A percentile compares a stretch with the other conserved stretches of the same genome.
phyloP scores from a whole-genome alignment of 2,329 filamentous ascomycete species.

The Epicoccum sorghinum region DNA sequence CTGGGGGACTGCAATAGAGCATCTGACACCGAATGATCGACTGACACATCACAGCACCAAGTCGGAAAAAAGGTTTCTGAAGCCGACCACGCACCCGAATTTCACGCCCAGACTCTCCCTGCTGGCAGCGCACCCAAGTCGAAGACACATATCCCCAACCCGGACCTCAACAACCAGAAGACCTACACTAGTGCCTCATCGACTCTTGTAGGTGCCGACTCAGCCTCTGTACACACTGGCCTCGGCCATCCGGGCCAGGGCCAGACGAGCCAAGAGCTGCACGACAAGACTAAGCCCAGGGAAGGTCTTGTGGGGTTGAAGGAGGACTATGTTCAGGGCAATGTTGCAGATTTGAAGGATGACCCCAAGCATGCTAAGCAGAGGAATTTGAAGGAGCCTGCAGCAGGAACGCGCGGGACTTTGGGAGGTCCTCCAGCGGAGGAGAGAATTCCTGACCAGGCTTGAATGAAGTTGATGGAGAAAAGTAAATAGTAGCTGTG shows the following conservation, averaged over 20 bases:
- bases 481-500: too few relatives aligned
- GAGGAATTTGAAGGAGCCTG: conserved; percentile 48
- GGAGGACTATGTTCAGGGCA: conserved; percentile 23
- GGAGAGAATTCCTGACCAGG: conserved; percentile 41
- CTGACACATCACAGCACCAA: conserved; percentile 61
- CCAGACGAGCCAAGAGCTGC: conserved; percentile 56
- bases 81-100: conserved; percentile 64
- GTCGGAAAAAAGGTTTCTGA: conserved; percentile 62
- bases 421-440: conserved; percentile 39
- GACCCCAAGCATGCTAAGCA: conserved; percentile 45
- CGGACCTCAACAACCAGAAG: conserved; percentile 51
- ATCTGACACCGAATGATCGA: too few relatives aligned
- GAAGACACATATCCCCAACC: conserved; percentile 54
- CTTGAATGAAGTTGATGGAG: background rate
- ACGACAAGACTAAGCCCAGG: conserved; percentile 50
- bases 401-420: conserved; percentile 42
- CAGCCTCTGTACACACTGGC: conserved; percentile 59
- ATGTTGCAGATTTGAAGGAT: conserved; percentile 31
- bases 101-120: conserved; percentile 65
- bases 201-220: conserved; percentile 60
- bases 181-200: conserved; percentile 51
- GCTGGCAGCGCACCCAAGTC: conserved; percentile 67
- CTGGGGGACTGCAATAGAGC: too few relatives aligned
- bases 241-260: conserved; percentile 59
- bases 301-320: conserved; percentile 54